Evolutionary conservation across 2,329 filamentous ascomycete species (phyloP), one percentile per base, ranked within the genome.

Genomic region (Mollisiaceae sp.): DNA sequence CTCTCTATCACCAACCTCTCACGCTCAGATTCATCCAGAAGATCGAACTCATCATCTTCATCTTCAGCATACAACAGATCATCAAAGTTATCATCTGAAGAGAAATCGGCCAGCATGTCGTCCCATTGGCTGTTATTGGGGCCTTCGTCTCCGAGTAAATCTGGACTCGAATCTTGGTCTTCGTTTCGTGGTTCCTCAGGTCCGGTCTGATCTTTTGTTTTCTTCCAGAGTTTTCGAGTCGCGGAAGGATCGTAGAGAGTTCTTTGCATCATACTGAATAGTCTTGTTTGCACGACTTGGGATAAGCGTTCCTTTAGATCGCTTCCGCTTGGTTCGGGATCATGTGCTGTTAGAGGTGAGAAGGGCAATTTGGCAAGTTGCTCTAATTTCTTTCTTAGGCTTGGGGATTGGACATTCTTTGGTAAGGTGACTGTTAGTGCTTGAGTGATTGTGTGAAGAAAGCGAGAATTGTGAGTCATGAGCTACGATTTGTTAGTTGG

Each of bases 211-310:
- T 27, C 11, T 56, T 38, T 14, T 12, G 35, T 15, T 20, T 36
- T 38, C 35, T 43, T n/a, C 56, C 59, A 65, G 32, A 70, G 6
- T 35, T 60, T 66, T 24, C 62, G 64, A 2, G 60, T 63, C 15
- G 64, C 63, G 18, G 62, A 55, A 5, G 64, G 50, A 43, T 73
- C 62, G 43, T 69, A 69, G 9, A 74, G 24, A 9, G 66, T 69
- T 39, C 45, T 65, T 36, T 72, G 72, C 70, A 73, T 74, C 68
- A 74, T 74, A 12, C 52, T 57, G 72, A 72, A 75, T 20, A 74
- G 15, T 32, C 67, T 66, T 2, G 63, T 43, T 50, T 71, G 63
- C 22, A 73, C 63, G 8, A 71, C 69, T 2, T 64, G 62, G 11
- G 63, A 52, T 20, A 74, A 47, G 2, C 59, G 22, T 58, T 15